phyloP scores from a whole-genome alignment of 192 early-diverging fungal genomes.

The Coemansia sp. region DNA sequence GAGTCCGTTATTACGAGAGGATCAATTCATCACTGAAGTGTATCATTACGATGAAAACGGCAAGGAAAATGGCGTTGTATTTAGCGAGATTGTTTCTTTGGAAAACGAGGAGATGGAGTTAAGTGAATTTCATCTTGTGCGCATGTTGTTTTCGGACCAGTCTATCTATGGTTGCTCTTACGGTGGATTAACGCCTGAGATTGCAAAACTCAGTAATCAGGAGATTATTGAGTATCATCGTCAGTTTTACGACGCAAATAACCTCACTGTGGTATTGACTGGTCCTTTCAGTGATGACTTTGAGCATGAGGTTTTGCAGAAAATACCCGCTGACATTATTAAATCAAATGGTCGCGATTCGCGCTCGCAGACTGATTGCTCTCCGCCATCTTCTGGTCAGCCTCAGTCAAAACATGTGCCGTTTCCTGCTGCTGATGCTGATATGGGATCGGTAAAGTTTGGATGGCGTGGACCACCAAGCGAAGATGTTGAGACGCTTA shows the following conservation, averaged over 20 bases:
- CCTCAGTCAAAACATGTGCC: constrained; percentile 5
- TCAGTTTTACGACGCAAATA: constrained; percentile 70
- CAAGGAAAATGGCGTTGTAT: constrained; percentile 78
- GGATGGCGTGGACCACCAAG: constrained; percentile 75
- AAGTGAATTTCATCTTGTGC: constrained; percentile 15
- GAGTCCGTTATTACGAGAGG: constrained; percentile 66
- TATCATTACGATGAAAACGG: constrained; percentile 72
- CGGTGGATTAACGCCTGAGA: constrained; percentile 73
- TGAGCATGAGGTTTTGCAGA: constrained; percentile 37
- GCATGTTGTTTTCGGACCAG: constrained; percentile 46
- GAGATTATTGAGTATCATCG: constrained; percentile 76
- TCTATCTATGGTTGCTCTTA: constrained; percentile 69
- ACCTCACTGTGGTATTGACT: constrained; percentile 66
- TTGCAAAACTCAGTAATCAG: constrained; percentile 68
- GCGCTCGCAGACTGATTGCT: constrained; percentile 29
- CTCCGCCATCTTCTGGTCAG: constrained; percentile 8
- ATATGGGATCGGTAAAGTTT: constrained; percentile 62
- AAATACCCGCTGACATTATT: constrained; percentile 28
- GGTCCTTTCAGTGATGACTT: constrained; percentile 54
- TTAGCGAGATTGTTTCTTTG: constrained; percentile 69
- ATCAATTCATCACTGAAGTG: constrained; percentile 78
- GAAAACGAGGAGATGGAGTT: constrained; percentile 73
- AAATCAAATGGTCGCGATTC: constrained; percentile 25
- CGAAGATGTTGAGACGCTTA: constrained; percentile 59
- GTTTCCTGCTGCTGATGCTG: constrained; percentile 66